A percentile compares a stretch with the other conserved stretches of the same genome.
Conservation (phyloP, 208 protist species). For the Tritrichomonas foetus region DNA sequence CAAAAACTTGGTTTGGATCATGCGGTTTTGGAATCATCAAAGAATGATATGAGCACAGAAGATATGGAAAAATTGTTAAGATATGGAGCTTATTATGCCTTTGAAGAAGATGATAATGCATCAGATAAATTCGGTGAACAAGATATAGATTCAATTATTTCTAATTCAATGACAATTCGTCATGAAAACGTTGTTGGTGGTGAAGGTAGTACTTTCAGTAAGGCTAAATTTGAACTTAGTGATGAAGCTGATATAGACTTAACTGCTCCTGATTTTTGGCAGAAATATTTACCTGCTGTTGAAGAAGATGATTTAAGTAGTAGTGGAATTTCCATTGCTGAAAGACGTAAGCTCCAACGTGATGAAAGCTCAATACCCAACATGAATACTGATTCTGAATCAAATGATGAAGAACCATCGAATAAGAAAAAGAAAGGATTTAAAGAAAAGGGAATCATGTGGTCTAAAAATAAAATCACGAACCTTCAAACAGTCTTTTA, state of each 20-base stretch:
- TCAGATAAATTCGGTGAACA: slow-evolving; percentile 26
- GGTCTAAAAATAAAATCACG: slow-evolving; percentile 11
- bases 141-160: slow-evolving; percentile 42
- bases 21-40: neutral
- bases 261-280: slow-evolving; percentile 42
- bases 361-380: neutral
- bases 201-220: slow-evolving; percentile 3
- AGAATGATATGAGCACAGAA: neutral
- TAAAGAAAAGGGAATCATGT: neutral
- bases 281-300: slow-evolving; percentile 19
- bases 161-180: neutral
- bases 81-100: slow-evolving; percentile 46
- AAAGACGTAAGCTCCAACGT: neutral
- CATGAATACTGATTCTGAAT: neutral
- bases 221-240: neutral
- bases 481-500: neutral
- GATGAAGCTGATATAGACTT: neutral
- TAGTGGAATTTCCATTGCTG: neutral
- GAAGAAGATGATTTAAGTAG: neutral
- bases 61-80: slow-evolving; percentile 46
- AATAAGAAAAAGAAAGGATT: neutral
- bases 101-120: slow-evolving; percentile 43
- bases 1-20: slow-evolving; percentile 71
- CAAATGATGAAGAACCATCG: neutral
- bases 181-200: neutral